phyloP scores from a whole-genome alignment of 2,329 filamentous ascomycete species.

The Paraphoma sp. region DNA sequence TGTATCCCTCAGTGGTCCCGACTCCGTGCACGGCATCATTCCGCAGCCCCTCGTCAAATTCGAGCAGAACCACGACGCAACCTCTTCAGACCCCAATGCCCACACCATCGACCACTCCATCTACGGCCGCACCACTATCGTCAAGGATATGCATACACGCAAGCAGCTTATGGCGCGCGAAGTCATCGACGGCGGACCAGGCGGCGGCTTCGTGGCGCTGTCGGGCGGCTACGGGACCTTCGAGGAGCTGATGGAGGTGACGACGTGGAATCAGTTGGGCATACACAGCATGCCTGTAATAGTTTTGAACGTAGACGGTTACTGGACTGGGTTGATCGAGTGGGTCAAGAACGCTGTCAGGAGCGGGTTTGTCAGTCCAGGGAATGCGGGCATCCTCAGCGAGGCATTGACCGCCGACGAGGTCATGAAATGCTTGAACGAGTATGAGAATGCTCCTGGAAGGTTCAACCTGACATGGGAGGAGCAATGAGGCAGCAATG shows the following conservation, averaged over 20 bases:
- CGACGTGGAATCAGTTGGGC: conserved; percentile 95
- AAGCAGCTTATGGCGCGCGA: conserved; percentile 93
- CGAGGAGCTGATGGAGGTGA: conserved; percentile 91
- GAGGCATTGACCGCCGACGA: conserved; percentile 76
- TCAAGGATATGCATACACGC: conserved; percentile 94
- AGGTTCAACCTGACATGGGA: conserved; percentile 85
- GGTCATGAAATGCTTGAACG: conserved; percentile 71
- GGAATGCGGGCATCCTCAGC: conserved; percentile 77
- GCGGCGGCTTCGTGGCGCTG: conserved; percentile 87
- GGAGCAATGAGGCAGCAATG: conserved; percentile 36
- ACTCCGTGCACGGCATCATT: conserved; percentile 90
- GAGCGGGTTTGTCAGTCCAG: conserved; percentile 76
- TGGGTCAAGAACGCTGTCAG: conserved; percentile 81
- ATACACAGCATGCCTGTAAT: conserved; percentile 81
- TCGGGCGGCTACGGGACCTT: conserved; percentile 92
- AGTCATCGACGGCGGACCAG: conserved; percentile 80
- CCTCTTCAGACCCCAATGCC: conserved; percentile 46
- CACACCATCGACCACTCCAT: conserved; percentile 64
- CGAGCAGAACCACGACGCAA: conserved; percentile 71
- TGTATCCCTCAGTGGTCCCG: conserved; percentile 79
- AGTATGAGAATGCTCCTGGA: conserved; percentile 78
- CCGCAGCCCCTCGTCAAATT: conserved; percentile 81
- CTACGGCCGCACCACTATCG: conserved; percentile 86
- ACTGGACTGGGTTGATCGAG: conserved; percentile 84
- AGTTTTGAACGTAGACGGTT: conserved; percentile 85